Conservation (phyloP, 2,329 filamentous ascomycete species). For the Penicillium sp. region DNA sequence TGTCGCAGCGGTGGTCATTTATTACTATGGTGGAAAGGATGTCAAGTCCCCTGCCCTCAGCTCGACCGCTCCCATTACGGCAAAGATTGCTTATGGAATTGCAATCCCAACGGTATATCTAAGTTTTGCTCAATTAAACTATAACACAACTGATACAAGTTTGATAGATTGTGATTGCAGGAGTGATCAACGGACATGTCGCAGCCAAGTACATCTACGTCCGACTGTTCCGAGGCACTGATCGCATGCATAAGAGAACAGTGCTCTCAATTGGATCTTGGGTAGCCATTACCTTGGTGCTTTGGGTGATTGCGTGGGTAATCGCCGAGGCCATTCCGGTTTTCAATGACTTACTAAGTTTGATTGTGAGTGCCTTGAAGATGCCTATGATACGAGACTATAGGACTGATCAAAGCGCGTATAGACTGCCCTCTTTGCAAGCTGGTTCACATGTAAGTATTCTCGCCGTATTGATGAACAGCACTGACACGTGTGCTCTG, state of each 20-base stretch:
- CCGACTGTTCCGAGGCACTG: conserved; percentile 62
- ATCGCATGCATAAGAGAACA: conserved; percentile 52
- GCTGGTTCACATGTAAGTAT: conserved; percentile 61
- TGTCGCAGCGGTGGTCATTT: conserved; percentile 66
- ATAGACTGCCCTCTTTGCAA: conserved; percentile 58
- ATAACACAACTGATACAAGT: not conserved
- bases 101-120: conserved; percentile 60
- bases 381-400: not conserved
- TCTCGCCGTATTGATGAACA: not conserved
- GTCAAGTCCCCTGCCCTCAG: conserved; percentile 68
- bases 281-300: conserved; percentile 55
- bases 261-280: conserved; percentile 56
- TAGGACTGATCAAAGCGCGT: conserved; percentile 10
- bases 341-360: conserved; percentile 65
- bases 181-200: conserved; percentile 68
- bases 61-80: conserved; percentile 57
- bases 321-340: conserved; percentile 70
- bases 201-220: conserved; percentile 62
- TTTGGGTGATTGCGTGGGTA: conserved; percentile 65
- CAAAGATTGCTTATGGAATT: conserved; percentile 66
- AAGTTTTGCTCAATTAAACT: not conserved
- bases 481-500: not conserved
- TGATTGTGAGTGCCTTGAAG: conserved; percentile 47
- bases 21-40: conserved; percentile 62
- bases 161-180: conserved; percentile 62